Base-by-base conservation (phyloP, 2,329 filamentous ascomycete genomes). In the Cryoendolithus antarcticus region DNA sequence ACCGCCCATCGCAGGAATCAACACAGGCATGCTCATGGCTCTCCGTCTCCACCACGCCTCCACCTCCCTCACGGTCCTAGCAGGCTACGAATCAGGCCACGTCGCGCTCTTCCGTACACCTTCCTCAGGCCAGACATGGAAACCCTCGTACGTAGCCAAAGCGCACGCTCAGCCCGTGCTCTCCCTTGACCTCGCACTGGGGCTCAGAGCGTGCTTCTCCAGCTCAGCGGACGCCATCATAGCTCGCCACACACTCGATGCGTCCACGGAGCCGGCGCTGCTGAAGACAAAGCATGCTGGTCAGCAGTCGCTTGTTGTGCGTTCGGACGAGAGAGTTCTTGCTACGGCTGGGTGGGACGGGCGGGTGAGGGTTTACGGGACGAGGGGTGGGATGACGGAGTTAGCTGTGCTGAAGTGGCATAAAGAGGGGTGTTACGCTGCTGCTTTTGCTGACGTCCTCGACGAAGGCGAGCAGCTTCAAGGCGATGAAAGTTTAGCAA, bases 361-460 rank as follows among this genome's bases (percentile, higher is more conserved):
- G 1, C 75, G 78, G 35, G 67, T 88, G 1, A 71, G 91, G 6
- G 77, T 96, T 1, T 98, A 96, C 59, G 65, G 72, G 35, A 64
- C 72, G 34, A 86, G 81, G 60, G 82, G 24, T 27, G 24, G 77
- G 0, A 71, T 96, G 68, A 83, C 80, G 53, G 88, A 96, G 60
- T 62, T 96, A 7, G 91, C 89, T 0, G 86, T 95, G 39, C 64
- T 96, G 46, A 93, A 93, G 61, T 96, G 89, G 89, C 91, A 96
- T 61, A 78, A 81, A 49, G 80, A 83, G 27, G 88, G 88, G 1
- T 88, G 85, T 47, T 95, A 91, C 62, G 75, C 84, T 3, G 72
- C 84, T 12, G 79, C 76, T 1, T 93, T 96, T 64, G 79, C 70
- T 0, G 51, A 63, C 2, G 49, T 74, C 2, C 9, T 39, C 6